phyloP scores from a whole-genome alignment of 2,329 filamentous ascomycete genomes.

The Grosmannia penicillata region DNA sequence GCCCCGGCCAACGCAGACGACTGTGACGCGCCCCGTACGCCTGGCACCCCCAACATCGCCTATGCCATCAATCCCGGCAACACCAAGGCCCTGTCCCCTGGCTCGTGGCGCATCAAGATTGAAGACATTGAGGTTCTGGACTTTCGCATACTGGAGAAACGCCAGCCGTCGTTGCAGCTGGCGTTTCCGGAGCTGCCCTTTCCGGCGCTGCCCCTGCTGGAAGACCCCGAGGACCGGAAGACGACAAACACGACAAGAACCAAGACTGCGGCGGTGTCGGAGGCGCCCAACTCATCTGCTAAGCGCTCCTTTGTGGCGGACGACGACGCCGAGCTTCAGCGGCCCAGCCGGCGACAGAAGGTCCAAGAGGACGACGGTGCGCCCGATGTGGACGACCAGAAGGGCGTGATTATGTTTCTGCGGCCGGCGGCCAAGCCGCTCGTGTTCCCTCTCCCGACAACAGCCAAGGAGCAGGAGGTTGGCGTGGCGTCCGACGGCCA shows the following conservation, averaged over 20 bases:
- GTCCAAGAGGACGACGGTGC: conserved; percentile 20
- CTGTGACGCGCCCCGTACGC: neutral
- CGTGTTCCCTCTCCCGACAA: conserved; percentile 35
- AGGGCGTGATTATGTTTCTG: conserved; percentile 36
- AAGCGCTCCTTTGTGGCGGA: conserved; percentile 35
- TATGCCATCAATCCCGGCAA: conserved; percentile 24
- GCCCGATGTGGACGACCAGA: conserved; percentile 16
- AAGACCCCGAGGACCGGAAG: too few species aligned
- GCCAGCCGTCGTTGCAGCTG: conserved; percentile 21
- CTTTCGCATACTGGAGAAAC: conserved; percentile 42
- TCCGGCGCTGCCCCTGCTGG: conserved; percentile 1
- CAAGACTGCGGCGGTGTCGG: conserved; percentile 6
- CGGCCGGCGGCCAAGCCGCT: conserved; percentile 33
- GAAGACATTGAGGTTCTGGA: conserved; percentile 35
- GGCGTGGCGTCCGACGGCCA: conserved; percentile 27
- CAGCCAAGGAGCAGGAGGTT: conserved; percentile 31
- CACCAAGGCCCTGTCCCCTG: conserved; percentile 33
- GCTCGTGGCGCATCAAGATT: conserved; percentile 42
- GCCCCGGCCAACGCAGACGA: conserved; percentile 17
- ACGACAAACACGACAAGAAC: too few species aligned
- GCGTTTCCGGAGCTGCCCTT: conserved; percentile 13
- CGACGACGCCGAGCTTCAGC: conserved; percentile 21
- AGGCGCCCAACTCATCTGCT: conserved; percentile 27
- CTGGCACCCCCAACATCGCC: conserved; percentile 12
- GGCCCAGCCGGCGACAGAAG: conserved; percentile 19